Conservation (phyloP, 306 rosid species). For the Luffa acutangula region DNA sequence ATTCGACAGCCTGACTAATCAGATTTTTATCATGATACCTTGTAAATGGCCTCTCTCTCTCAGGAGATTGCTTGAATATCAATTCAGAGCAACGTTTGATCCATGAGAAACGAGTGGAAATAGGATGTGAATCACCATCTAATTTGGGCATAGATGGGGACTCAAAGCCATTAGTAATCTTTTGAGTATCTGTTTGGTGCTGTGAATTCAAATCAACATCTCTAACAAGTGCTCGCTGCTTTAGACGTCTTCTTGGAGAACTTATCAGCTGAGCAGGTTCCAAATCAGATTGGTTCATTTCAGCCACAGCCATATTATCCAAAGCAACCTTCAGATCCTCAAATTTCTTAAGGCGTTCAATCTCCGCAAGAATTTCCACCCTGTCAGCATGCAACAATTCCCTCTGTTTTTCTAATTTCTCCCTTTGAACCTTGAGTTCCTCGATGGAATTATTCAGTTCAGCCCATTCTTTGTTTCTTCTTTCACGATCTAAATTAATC, state of each 20-base stretch:
- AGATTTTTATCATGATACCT: slow-evolving; percentile 21
- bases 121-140: slow-evolving; percentile 31
- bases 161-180: slow-evolving; percentile 27
- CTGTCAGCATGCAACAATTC: slow-evolving; percentile 82
- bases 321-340: slow-evolving; percentile 55
- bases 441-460: slow-evolving; percentile 71
- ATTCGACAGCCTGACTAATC: slow-evolving; percentile 15
- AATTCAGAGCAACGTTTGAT: slow-evolving; percentile 56
- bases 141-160: slow-evolving; percentile 34
- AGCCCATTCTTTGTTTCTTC: slow-evolving; percentile 81
- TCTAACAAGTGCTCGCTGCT: slow-evolving; percentile 22
- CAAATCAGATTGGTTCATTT: slow-evolving; percentile 46
- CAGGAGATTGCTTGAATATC: slow-evolving; percentile 58
- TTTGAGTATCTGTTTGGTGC: slow-evolving; percentile 18
- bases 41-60: slow-evolving; percentile 18
- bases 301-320: slow-evolving; percentile 39
- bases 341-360: slow-evolving; percentile 61
- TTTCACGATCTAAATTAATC: slow-evolving; percentile 76
- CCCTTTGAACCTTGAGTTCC: slow-evolving; percentile 82
- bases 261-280: slow-evolving; percentile 32
- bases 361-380: slow-evolving; percentile 50
- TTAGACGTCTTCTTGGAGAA: slow-evolving; percentile 31
- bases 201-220: slow-evolving; percentile 20
- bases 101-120: slow-evolving; percentile 59
- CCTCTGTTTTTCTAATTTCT: slow-evolving; percentile 78